Conservation (phyloP, 306 rosid species). For the Carpinus fangiana region DNA sequence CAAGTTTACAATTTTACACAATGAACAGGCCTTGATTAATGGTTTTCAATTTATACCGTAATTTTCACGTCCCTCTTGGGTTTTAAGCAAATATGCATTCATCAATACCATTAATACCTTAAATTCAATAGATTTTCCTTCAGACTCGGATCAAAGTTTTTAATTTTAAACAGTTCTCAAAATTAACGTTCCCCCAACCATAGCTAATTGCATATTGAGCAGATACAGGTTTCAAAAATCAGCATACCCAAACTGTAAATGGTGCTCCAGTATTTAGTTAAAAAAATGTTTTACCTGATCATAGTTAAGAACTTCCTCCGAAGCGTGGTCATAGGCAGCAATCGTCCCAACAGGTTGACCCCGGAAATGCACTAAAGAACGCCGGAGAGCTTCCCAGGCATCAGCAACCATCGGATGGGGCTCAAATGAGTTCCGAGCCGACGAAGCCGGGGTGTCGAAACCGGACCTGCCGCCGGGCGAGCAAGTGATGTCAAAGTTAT, state of each 20-base stretch:
- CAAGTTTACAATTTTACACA: neutral
- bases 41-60: neutral
- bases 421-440: slow-evolving; percentile 84
- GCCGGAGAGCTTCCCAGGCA: slow-evolving; percentile 90
- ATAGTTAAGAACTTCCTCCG: slow-evolving; percentile 86
- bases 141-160: neutral
- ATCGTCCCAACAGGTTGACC: slow-evolving; percentile 85
- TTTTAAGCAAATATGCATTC: neutral
- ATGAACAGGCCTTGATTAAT: neutral
- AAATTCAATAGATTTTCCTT: neutral
- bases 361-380: slow-evolving; percentile 67
- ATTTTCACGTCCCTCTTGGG: neutral
- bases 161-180: neutral
- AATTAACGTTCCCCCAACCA: neutral
- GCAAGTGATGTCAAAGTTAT: slow-evolving; percentile 55
- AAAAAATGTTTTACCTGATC: slow-evolving; percentile 58
- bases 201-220: neutral
- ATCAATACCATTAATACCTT: neutral
- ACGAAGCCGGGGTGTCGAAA: slow-evolving; percentile 70
- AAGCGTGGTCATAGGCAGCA: slow-evolving; percentile 79
- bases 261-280: slow-evolving; percentile 2
- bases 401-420: slow-evolving; percentile 95
- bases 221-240: neutral
- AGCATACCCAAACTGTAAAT: neutral
- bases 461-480: slow-evolving; percentile 88